phyloP scores from a whole-genome alignment of 83 land plant genomes.

The Isoetes engelmannii region DNA sequence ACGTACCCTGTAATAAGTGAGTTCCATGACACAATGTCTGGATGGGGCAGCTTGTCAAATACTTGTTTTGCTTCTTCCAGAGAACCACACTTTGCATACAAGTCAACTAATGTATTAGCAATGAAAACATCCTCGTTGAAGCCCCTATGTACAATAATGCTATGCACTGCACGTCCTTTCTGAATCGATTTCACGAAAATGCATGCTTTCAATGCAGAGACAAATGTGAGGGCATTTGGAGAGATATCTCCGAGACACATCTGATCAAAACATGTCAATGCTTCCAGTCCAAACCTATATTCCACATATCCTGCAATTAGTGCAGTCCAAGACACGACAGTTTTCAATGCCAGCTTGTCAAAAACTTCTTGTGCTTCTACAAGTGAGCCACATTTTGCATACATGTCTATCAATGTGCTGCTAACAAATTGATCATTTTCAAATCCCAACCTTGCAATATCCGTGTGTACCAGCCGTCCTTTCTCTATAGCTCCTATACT shows the following conservation, averaged over 20 bases:
- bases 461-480: constrained; percentile 1
- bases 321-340: not conserved
- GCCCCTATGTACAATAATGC: not conserved
- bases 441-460: not conserved
- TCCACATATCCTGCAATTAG: not conserved
- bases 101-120: not conserved
- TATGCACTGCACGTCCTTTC: constrained; percentile 1
- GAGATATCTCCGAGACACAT: not conserved
- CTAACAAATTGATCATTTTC: constrained; percentile 4
- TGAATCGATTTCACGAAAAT: not conserved
- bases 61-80: constrained; percentile 5
- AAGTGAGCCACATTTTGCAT: constrained; percentile 8
- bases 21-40: constrained; percentile 16
- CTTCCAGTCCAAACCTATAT: not conserved
- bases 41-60: constrained; percentile 5
- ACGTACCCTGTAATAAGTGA: not conserved
- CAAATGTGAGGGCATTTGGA: constrained; percentile 5
- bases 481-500: not conserved
- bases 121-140: not conserved
- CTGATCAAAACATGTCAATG: not conserved
- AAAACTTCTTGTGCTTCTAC: constrained; percentile 6
- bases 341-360: not conserved
- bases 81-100: constrained; percentile 10
- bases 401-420: constrained; percentile 4
- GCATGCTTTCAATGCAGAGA: constrained; percentile 4